phyloP scores from a whole-genome alignment of 1,284 basidiomycete genomes.

The Puccinia triticina region DNA sequence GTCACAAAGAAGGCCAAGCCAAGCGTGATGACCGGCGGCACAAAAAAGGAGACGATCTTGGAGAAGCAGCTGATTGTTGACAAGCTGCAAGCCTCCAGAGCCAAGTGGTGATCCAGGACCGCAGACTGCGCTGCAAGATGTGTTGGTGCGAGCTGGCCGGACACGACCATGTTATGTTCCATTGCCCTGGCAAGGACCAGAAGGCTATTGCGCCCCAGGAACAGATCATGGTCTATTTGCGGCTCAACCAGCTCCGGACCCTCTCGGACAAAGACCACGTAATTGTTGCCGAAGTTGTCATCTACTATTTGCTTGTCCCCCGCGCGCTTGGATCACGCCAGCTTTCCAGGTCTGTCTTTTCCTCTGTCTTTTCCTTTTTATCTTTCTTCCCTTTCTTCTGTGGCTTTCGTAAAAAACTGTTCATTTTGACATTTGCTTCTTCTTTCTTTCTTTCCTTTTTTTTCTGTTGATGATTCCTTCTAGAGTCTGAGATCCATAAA shows the following conservation, averaged over 20 bases:
- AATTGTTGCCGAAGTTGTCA: conserved; percentile 5
- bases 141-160: conserved; percentile 43
- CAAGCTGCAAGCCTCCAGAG: too few relatives aligned
- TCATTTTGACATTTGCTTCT: too few relatives aligned
- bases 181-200: conserved; percentile 55
- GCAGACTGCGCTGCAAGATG: conserved; percentile 37
- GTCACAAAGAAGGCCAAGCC: too few relatives aligned
- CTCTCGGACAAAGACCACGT: not conserved
- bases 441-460: not conserved
- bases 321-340: conserved; percentile 79
- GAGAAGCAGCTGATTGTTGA: too few relatives aligned
- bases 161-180: conserved; percentile 36
- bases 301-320: not conserved
- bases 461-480: not conserved
- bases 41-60: too few relatives aligned
- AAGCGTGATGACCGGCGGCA: too few relatives aligned
- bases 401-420: too few relatives aligned
- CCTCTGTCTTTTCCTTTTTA: conserved; percentile 62
- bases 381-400: not conserved
- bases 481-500: conserved; percentile 50
- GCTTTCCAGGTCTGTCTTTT: conserved; percentile 58
- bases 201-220: conserved; percentile 57
- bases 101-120: conserved; percentile 33
- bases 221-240: conserved; percentile 55
- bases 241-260: not conserved